Conservation (phyloP, 257 asterid species). For the Nicotiana noctiflora region DNA sequence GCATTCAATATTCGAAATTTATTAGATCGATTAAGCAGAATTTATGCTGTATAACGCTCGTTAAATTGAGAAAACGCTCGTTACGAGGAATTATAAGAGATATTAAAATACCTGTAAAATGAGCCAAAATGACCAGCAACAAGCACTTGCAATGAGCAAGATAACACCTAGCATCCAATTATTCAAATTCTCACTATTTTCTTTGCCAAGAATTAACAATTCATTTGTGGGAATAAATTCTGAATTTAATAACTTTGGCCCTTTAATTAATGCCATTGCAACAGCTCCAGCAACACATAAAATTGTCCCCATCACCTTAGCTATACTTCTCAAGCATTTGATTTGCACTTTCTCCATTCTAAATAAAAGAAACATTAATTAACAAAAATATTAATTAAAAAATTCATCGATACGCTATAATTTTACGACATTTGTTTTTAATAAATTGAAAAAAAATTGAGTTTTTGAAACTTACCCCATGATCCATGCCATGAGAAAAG, state of each 20-base stretch:
- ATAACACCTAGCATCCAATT: constrained; percentile 62
- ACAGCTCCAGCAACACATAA: constrained; percentile 58
- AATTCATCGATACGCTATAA: background rate
- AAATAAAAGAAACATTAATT: background rate
- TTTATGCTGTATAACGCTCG: background rate
- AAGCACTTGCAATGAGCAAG: constrained; percentile 39
- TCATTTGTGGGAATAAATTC: constrained; percentile 21
- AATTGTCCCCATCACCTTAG: constrained; percentile 47
- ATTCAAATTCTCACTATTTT: constrained; percentile 10
- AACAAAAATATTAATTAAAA: background rate
- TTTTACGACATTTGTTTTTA: rapidly evolving
- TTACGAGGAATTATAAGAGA: background rate
- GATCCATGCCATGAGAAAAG: constrained; percentile 29
- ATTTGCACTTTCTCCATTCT: constrained; percentile 51
- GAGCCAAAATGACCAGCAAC: constrained; percentile 57
- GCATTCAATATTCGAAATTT: background rate
- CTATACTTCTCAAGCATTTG: constrained; percentile 42
- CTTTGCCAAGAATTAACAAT: constrained; percentile 4
- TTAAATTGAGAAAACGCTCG: background rate
- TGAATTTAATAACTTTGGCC: constrained; percentile 57
- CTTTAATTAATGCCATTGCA: constrained; percentile 58
- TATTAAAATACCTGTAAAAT: constrained; percentile 32
- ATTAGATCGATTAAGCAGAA: background rate
- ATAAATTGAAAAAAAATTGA: background rate
- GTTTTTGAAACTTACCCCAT: constrained; percentile 22